Evolutionary conservation across 2,329 filamentous ascomycete genomes (phyloP).

Genomic region (Pyricularia grisea): DNA sequence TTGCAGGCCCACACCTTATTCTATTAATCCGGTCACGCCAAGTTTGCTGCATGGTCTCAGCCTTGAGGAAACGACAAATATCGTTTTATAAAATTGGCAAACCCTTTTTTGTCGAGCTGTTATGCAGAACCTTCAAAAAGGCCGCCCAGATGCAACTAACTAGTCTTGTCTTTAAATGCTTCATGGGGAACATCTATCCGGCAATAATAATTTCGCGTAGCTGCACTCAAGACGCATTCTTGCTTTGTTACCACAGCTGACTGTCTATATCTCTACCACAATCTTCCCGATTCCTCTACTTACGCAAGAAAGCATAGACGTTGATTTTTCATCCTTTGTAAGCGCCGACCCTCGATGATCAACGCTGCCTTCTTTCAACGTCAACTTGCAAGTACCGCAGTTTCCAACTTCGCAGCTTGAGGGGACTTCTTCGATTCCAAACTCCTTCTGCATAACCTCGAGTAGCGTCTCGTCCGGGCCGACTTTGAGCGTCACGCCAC

Average conservation of each 20-base stretch:
- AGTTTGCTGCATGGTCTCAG: too few relatives aligned
- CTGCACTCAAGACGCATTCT: too few relatives aligned
- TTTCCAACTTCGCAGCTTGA: slow-evolving; percentile 46
- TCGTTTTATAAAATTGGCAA: too few relatives aligned
- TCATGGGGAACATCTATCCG: too few relatives aligned
- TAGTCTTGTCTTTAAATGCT: too few relatives aligned
- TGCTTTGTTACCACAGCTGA: not conserved
- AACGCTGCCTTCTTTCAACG: slow-evolving; percentile 30
- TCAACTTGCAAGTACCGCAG: slow-evolving; percentile 41
- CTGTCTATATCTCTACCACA: slow-evolving; percentile 32
- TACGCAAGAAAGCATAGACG: slow-evolving; percentile 39
- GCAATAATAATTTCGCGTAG: too few relatives aligned
- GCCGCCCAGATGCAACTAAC: too few relatives aligned
- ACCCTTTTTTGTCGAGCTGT: too few relatives aligned
- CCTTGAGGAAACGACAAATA: too few relatives aligned
- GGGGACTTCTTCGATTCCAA: slow-evolving; percentile 28
- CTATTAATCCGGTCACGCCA: too few relatives aligned
- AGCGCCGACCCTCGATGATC: slow-evolving; percentile 41
- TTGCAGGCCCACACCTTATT: too few relatives aligned
- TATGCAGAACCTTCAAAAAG: too few relatives aligned
- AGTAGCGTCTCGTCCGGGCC: slow-evolving; percentile 38
- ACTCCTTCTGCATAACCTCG: slow-evolving; percentile 33
- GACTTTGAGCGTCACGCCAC: slow-evolving; percentile 30
- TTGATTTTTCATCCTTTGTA: slow-evolving; percentile 31
- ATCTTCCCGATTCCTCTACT: slow-evolving; percentile 41